A percentile compares a stretch with the other conserved stretches of the same genome.
These are phyloP conservation scores for Amaranthus cruentus DNA, from an alignment of 148 eudicot genomes.

Conservation along the genomic window DNA sequence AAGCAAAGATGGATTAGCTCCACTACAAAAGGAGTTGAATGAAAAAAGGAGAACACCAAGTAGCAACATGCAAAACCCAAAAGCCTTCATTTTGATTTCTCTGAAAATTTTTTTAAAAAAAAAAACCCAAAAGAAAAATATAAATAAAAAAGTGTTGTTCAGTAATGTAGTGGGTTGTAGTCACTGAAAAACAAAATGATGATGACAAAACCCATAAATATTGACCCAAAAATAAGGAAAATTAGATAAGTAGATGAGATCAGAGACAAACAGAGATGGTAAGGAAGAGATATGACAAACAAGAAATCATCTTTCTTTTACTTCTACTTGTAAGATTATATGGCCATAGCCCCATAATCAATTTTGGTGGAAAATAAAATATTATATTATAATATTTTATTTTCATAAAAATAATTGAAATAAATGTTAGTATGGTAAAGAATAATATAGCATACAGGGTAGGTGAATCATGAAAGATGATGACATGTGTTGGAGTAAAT, in stretches of 20 bases:
- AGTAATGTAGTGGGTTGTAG: too few relatives aligned
- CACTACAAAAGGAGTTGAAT: constrained; percentile 1
- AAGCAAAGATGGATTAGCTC: not conserved
- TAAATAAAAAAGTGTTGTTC: too few relatives aligned
- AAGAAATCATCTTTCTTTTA: too few relatives aligned
- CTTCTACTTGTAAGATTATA: not conserved
- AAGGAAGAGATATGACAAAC: not conserved
- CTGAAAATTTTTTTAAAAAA: not conserved
- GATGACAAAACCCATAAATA: not conserved
- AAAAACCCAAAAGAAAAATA: not conserved
- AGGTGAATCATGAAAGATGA: constrained; percentile 21
- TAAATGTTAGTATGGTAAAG: not conserved
- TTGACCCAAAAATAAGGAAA: not conserved
- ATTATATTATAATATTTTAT: not conserved
- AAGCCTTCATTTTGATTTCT: constrained; percentile 10
- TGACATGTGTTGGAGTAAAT: constrained; percentile 14
- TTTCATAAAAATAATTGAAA: not conserved
- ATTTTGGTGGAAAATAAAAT: not conserved
- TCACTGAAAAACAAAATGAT: not conserved
- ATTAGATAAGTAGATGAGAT: not conserved
- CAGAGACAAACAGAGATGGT: not conserved
- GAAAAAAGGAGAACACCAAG: constrained; percentile 12
- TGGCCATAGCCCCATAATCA: not conserved
- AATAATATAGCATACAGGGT: constrained; percentile 10
- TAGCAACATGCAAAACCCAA: constrained; percentile 8